Conservation (phyloP, 1,284 basidiomycete genomes). For the Heterobasidion annosum region DNA sequence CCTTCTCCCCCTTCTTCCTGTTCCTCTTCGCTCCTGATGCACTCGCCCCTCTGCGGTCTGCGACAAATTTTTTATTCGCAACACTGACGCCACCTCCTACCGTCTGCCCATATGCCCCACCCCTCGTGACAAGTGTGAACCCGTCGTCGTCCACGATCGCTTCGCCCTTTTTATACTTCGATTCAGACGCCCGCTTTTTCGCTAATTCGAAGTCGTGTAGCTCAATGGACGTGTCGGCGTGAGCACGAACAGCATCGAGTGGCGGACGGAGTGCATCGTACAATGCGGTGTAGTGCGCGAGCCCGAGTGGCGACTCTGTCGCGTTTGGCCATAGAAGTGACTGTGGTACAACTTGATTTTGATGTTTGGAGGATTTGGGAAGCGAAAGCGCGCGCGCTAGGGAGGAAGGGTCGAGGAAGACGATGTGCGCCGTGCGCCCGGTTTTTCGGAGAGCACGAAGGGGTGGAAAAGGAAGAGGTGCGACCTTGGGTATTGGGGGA, state of each 20-base stretch:
- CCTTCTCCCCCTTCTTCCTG: slow-evolving; percentile 46
- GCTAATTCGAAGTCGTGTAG: slow-evolving; percentile 66
- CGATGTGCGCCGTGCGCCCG: slow-evolving; percentile 62
- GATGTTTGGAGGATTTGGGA: slow-evolving; percentile 17
- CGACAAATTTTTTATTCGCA: slow-evolving; percentile 60
- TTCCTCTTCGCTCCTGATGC: slow-evolving; percentile 28
- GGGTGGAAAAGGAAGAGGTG: slow-evolving; percentile 45
- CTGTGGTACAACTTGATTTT: slow-evolving; percentile 16
- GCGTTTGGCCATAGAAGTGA: slow-evolving; percentile 52
- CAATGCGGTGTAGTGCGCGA: slow-evolving; percentile 58
- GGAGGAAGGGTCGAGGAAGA: slow-evolving; percentile 73
- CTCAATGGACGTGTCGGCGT: slow-evolving; percentile 71
- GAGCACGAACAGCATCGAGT: slow-evolving; percentile 58
- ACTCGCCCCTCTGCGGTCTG: slow-evolving; percentile 11
- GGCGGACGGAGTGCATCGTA: slow-evolving; percentile 65
- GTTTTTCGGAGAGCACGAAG: slow-evolving; percentile 52
- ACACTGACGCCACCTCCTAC: slow-evolving; percentile 74
- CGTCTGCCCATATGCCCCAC: slow-evolving; percentile 82
- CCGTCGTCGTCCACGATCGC: slow-evolving; percentile 88
- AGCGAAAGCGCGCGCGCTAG: slow-evolving; percentile 50
- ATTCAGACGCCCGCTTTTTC: slow-evolving; percentile 41
- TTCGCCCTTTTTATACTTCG: slow-evolving; percentile 68
- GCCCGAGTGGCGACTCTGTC: slow-evolving; percentile 48
- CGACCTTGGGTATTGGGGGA: slow-evolving; percentile 32
- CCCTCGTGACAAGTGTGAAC: slow-evolving; percentile 83